Evolutionary conservation across 768 basidiomycete species (phyloP), one percentile per base, ranked within the genome.

Genomic region (Amylocystis lapponica): DNA sequence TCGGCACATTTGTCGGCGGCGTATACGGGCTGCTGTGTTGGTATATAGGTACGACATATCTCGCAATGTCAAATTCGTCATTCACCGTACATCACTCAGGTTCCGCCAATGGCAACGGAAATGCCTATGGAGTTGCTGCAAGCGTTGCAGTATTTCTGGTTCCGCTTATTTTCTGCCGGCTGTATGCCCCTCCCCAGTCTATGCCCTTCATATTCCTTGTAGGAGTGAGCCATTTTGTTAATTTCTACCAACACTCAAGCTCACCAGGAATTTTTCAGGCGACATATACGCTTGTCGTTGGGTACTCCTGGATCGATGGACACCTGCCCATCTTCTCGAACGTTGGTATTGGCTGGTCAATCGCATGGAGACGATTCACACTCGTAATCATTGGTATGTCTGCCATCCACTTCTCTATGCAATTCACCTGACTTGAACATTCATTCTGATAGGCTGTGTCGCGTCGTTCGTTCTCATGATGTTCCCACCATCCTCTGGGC

Each of bases 261-360:
- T n/a, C n/a, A n/a, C n/a, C n/a, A n/a, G n/a, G n/a, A n/a, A n/a
- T n/a, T n/a, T 14, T 19, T 22, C 53, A 75, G 64, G 61, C 62
- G 0, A 76, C 72, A 2, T 63, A 68, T 37, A 56, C 62, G 7
- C 66, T 79, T 16, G 62, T 75, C 13, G 58, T 76, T 2, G 78
- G 78, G 0, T 81, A 79, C 53, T 71, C 72, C 0, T 80, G 75
- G 75, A 65, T 79, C 30, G 78, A 81, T 47, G 70, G 67, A 3
- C 72, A 80, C 51, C 49, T 73, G 2, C 51, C 56, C 2, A 17
- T 72, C 21, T 56, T 70, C 19, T 69, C 65, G 13, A 72, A 72
- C 41, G 66, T 72, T 2, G 80, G 80, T 2, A 61, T 71, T 5
- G 80, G 79, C 1, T 76, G 74, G 60, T 53, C 55, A 2, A 59